Conservation (phyloP, 805 yeast genomes). For the Pichia californica region DNA sequence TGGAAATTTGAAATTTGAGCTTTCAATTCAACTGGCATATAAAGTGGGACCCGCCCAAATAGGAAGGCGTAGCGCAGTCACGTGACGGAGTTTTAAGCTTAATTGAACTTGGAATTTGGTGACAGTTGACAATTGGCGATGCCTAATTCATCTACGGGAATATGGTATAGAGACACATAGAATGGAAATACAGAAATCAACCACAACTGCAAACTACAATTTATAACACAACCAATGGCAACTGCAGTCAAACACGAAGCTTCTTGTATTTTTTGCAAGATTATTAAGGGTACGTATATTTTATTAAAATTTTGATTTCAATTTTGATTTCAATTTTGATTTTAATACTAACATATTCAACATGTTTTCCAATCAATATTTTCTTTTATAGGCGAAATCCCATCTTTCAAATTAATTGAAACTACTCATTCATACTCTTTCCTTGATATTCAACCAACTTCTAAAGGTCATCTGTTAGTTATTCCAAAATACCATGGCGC, state of each 20-base stretch:
- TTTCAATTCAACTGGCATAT: too few relatives aligned
- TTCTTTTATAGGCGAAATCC: constrained; percentile 75
- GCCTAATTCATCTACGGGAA: too few relatives aligned
- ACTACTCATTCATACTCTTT: constrained; percentile 79
- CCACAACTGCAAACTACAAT: background rate
- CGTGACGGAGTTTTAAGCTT: too few relatives aligned
- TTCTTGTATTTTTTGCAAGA: constrained; percentile 86
- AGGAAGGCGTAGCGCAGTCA: too few relatives aligned
- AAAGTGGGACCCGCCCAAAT: too few relatives aligned
- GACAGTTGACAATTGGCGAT: too few relatives aligned
- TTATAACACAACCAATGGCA: constrained; percentile 20
- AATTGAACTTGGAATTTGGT: too few relatives aligned
- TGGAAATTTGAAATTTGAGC: too few relatives aligned
- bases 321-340: too few relatives aligned
- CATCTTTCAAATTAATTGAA: constrained; percentile 84
- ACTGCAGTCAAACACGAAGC: constrained; percentile 36
- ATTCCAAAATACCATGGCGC: constrained; percentile 95
- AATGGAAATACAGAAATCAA: background rate
- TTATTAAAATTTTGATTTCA: too few relatives aligned
- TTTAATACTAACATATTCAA: too few relatives aligned
- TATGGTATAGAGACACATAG: background rate
- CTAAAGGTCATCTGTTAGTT: constrained; percentile 81
- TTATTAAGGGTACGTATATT: constrained; percentile 72
- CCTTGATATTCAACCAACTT: constrained; percentile 88
- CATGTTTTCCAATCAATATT: too few relatives aligned